phyloP scores from a whole-genome alignment of 1,284 basidiomycete species.

The Spongiforma sp. region DNA sequence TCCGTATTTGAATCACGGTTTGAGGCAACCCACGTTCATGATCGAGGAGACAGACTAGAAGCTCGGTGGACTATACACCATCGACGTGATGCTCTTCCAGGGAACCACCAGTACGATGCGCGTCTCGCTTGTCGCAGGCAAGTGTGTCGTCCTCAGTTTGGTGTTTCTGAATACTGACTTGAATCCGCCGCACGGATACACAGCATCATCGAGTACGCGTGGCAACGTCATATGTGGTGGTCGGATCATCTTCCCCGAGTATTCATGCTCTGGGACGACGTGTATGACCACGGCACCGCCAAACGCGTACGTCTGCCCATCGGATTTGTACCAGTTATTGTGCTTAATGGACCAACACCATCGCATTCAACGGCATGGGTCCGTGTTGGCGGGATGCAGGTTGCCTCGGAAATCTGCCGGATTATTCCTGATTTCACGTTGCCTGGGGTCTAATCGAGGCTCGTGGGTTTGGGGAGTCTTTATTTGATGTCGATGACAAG shows the following conservation, averaged over 20 bases:
- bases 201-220: slow-evolving; percentile 75
- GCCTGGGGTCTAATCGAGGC: slow-evolving; percentile 49
- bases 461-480: no score
- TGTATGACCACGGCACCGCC: slow-evolving; percentile 76
- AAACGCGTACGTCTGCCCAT: slow-evolving; percentile 67
- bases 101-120: slow-evolving; percentile 58
- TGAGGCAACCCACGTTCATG: slow-evolving; percentile 61
- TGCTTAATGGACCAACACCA: slow-evolving; percentile 76
- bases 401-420: slow-evolving; percentile 70
- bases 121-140: slow-evolving; percentile 68
- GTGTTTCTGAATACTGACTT: no score
- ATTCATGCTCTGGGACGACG: slow-evolving; percentile 62
- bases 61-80: slow-evolving; percentile 54
- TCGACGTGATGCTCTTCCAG: slow-evolving; percentile 60
- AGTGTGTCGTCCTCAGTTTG: neutral
- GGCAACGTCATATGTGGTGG: slow-evolving; percentile 73
- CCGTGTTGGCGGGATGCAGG: slow-evolving; percentile 77
- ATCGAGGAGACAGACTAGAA: slow-evolving; percentile 64
- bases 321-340: slow-evolving; percentile 77
- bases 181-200: neutral
- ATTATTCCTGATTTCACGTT: slow-evolving; percentile 63
- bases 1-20: slow-evolving; percentile 69
- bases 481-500: no score
- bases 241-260: slow-evolving; percentile 70
- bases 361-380: slow-evolving; percentile 74